Base-by-base conservation (phyloP, 176 grass and related monocot species). In the Microstegium vimineum region DNA sequence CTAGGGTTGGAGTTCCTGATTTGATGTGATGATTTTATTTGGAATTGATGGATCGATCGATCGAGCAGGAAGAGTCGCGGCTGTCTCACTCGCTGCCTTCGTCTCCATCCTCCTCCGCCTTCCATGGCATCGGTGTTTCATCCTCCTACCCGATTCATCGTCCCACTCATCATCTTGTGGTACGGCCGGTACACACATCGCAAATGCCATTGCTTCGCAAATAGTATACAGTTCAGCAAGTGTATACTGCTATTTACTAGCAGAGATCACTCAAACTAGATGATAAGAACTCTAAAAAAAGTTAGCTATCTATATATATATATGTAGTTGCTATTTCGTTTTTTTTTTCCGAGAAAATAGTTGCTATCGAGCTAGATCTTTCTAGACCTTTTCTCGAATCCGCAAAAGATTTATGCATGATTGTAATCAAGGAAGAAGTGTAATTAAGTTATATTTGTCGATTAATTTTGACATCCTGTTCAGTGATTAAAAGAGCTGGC, bases 51-150 rank as follows among this genome's bases (percentile, higher is more conserved):
- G 69, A 31, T 68, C 5, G 35, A 45, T 74, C 8, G 42, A 86
- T 43, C 14, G 2, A 82, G 67, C 83, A 86, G 84, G 89, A 87
- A 83, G 84, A 75, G 28, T 47, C 20, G 30, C 25, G 67, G 20
- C 47, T 85, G 4, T 83, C 80, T 22, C 81, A 81, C 45, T 82
- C 78, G 45, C 27, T 77, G 10, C 40, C 87, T 36, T 71, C 83
- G 0, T 82, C 83, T 52, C 57, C 84, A 13, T 75, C 88, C 36
- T 86, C 87, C 10, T 86, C 87, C 6, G 54, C 84, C 62, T 87
- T 87, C 62, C 49, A 69, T 63, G 31, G 32, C 32, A 72, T 64
- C 26, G 82, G 56, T 60, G 56, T 84, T 40, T 68, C 88, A 3
- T 57, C 61, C 0, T 63, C 23, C 23, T 90, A 86, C 33, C 49